A percentile compares a stretch with the other conserved stretches of the same genome.
These are phyloP conservation scores for Vitis rupestris DNA, from an alignment of 164 flowering plant genomes.

Conservation along the genomic window DNA sequence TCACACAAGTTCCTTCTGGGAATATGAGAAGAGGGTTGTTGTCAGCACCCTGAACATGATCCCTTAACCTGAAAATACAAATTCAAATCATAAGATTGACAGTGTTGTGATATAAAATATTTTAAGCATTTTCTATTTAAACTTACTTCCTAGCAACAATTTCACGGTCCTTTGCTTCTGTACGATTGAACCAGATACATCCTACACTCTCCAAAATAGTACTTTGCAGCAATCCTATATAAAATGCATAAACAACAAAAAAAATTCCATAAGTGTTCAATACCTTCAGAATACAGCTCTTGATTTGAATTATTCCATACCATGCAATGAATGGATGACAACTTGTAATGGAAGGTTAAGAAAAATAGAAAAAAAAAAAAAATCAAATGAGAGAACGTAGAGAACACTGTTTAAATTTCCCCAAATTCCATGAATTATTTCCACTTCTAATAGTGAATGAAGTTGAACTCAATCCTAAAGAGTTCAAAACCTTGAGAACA, in stretches of 20 bases:
- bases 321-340: neutral
- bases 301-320: neutral
- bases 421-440: too few species aligned
- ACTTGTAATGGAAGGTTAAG: neutral
- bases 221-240: conserved; percentile 79
- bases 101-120: neutral
- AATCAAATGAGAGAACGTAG: too few species aligned
- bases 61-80: conserved; percentile 65
- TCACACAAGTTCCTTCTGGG: conserved; percentile 99
- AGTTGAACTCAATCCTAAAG: too few species aligned
- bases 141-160: conserved; percentile 84
- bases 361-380: neutral
- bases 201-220: conserved; percentile 92
- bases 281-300: neutral
- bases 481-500: too few species aligned
- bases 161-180: conserved; percentile 94
- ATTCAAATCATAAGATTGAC: conserved; percentile 3
- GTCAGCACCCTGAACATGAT: conserved; percentile 74
- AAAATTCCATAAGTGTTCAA: neutral
- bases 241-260: neutral
- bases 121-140: neutral
- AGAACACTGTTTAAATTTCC: too few species aligned
- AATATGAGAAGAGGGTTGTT: conserved; percentile 97
- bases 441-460: too few species aligned
- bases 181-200: conserved; percentile 96